Evolutionary conservation across 257 asterid genomes (phyloP), one percentile per base, ranked within the genome.

Genomic region (Solanum virginianum): DNA sequence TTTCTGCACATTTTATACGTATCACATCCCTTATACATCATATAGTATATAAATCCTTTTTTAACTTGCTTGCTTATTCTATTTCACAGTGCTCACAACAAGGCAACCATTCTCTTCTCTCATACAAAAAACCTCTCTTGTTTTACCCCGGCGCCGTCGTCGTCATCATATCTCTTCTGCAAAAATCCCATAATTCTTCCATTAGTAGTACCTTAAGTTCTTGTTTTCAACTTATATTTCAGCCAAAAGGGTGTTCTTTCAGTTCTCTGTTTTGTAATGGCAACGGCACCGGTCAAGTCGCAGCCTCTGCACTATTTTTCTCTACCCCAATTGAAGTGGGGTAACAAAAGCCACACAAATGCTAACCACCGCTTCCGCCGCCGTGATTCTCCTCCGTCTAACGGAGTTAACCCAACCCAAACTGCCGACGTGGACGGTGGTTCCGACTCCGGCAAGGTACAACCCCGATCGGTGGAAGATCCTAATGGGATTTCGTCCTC

Each of bases 271-370:
- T 18, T 71, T 85, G 80, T 72, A 86, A 95, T 94, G 98, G 98
- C 94, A 82, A 89, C 93, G n/a, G 93, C 93, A 65, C 97, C 98
- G 43, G 84, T 86, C 81, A 95, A 92, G 86, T 90, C 97, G 29
- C 95, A 93, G 82, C 95, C 97, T 66, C 89, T 95, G 72, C 98
- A 94, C 92, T 92, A 95, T 91, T 95, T 95, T 88, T 88, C 95
- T 32, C 32, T 95, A 60, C 88, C 98, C 88, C 89, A 86, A 74
- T 91, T 95, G 80, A 90, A 88, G 88, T 95, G 98, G 98, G 94
- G 93, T 84, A 94, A 91, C 89, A 93, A 92, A 85, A 90, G 74
- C 72, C 85, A 92, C 74, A 79, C 92, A 84, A 60, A 90, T 85
- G 53, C 89, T 85, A 87, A 85, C 87, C 91, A 89, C 85, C 91